These are phyloP conservation scores for Kuraishia capsulata DNA, from an alignment of 805 yeast species.

Conservation along the genomic window DNA sequence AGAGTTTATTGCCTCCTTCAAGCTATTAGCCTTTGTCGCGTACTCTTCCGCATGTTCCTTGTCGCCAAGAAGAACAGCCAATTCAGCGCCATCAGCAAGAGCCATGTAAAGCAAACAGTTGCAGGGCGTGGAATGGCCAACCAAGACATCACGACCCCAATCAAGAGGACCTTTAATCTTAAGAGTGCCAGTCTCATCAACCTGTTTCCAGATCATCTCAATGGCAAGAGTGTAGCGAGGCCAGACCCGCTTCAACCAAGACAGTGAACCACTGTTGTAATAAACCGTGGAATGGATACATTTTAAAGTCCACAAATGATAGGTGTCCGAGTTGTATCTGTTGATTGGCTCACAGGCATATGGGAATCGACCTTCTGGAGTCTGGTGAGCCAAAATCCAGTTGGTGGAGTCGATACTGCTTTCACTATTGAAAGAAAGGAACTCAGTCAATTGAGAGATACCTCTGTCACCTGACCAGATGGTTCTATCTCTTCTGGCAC, in stretches of 20 bases:
- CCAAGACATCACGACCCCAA: constrained; percentile 7
- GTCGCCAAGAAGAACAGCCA: constrained; percentile 4
- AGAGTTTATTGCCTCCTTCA: constrained; percentile 3
- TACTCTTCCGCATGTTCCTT: not conserved
- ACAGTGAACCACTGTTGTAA: constrained; percentile 3
- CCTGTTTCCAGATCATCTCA: constrained; percentile 3
- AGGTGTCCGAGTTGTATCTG: constrained; percentile 6
- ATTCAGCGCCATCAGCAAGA: constrained; percentile 2
- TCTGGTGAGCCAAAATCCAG: constrained; percentile 11
- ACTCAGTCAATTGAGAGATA: constrained; percentile 5
- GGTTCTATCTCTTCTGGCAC: constrained; percentile 8
- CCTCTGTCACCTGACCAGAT: constrained; percentile 8
- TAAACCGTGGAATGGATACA: not conserved
- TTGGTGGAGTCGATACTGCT: constrained; percentile 16
- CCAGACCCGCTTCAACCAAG: constrained; percentile 3
- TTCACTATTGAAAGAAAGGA: constrained; percentile 18
- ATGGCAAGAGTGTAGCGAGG: constrained; percentile 4
- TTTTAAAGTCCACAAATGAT: constrained; percentile 5
- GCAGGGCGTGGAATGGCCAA: constrained; percentile 4
- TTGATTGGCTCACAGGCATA: constrained; percentile 6
- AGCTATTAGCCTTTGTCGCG: not conserved
- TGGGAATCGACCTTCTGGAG: constrained; percentile 5
- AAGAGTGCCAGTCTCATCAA: constrained; percentile 5
- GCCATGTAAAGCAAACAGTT: constrained; percentile 4
- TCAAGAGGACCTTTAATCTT: constrained; percentile 5